Base-by-base conservation (phyloP, 352 stramenopile genomes). In the Phytophthora cryptogea region DNA sequence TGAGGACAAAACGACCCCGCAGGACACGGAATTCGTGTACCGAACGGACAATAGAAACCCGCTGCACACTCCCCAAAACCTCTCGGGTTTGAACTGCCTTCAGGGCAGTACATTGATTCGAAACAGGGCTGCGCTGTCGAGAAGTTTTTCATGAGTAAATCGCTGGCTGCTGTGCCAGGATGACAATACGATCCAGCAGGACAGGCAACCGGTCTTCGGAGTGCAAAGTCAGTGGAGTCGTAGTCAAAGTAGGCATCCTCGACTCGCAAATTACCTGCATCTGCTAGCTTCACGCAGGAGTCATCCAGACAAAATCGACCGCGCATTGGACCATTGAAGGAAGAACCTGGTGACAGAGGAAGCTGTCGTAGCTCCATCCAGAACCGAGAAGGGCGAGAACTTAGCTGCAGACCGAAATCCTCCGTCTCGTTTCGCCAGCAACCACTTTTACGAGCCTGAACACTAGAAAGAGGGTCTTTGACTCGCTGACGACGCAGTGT, bases 361-460 rank as follows among this genome's bases (percentile, higher is more conserved):
- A 98, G 75, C 44, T 94, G 68, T 32, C 96, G 89, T 17, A 89
- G 63, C 63, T 99, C 96, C 69, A 93, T 88, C 96, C 96, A 99
- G 66, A 99, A 96, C 31, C 89, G 83, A 13, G 76, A 86, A 31
- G 92, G 89, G 11, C 76, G 66, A 1, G 66, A 54, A 39, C 88
- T 97, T 26, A 96, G 59, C 68, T 99, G 95, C 9, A 99, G 72
- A 5, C 96, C 96, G 66, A 98, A 98, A 54, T 99, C 96, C 23
- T 86, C 59, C 2, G 96, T 99, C 41, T 84, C 86, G 66, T 99
- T 99, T 50, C 95, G 92, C 86, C 96, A 99, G 62, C 96, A 99
- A 3, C 83, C 91, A 17, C 78, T 86, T 30, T 84, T 89, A 3
- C 94, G 66, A 1, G 85, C 76, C 5, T 92, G 91, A 20, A 97